Evolutionary conservation across 768 basidiomycete species (phyloP), one percentile per base, ranked within the genome.

Genomic region (Phylloporus rhodoxanthus): DNA sequence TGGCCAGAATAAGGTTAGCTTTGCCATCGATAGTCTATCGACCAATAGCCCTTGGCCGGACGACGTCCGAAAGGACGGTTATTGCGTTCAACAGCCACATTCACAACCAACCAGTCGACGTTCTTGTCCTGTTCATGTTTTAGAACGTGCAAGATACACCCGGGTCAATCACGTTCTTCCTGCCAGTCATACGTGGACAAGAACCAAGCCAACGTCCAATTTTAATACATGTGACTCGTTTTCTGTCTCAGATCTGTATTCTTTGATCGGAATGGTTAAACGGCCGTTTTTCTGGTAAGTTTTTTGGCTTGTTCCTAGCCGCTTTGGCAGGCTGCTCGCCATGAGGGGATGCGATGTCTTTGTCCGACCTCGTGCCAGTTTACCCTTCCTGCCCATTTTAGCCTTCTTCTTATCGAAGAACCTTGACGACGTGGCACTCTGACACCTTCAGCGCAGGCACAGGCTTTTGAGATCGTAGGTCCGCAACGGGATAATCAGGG

Each of bases 401-500:
- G 64, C 48, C 42, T 25, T 45, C 54, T 41, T 53, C 56, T 64
- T 55, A 61, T 66, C 61, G 56, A 55, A 55, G 52, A 49, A 43
- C 49, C 41, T 56, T 52, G 54, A 34, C 61, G 57, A 68, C 60
- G 64, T 64, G 59, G 61, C 64, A 67, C 38, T 34, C 39, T 55
- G 11, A 32, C 20, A 48, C 32, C n/a, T 29, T 33, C 25, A 38
- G 45, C 40, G 20, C 54, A 48, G 14, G 55, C 57, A 55, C 58
- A 52, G 52, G 30, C 43, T 45, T 57, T 53, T 34, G 26, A 48
- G 52, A 60, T 64, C 57, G 8, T 41, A 32, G 43, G 17, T 61
- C 55, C 48, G 49, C 55, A 56, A 52, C 43, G 50, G 62, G 61
- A 57, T 62, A 55, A 62, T 64, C 68, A 64, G 62, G 57, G 56